phyloP scores from a whole-genome alignment of 2,329 filamentous ascomycete species.

The Aspergillus novofumigatus region DNA sequence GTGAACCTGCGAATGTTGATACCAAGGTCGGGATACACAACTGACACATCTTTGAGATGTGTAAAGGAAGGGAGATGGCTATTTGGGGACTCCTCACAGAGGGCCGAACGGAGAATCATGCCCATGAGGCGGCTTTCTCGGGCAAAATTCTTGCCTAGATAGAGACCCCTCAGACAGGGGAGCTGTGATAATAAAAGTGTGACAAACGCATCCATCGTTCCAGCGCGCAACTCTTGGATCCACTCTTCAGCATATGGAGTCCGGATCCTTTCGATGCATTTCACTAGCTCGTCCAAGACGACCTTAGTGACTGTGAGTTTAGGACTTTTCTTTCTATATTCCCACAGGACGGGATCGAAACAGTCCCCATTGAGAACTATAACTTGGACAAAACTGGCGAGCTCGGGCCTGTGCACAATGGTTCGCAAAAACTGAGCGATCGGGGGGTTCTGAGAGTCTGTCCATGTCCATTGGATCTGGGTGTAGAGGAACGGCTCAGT shows the following conservation, averaged over 20 bases:
- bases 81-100: slow-evolving; percentile 1
- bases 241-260: slow-evolving; percentile 1
- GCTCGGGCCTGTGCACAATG: slow-evolving; percentile 13
- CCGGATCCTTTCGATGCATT: background rate
- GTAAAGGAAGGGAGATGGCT: slow-evolving; percentile 6
- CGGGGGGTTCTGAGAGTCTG: slow-evolving; percentile 4
- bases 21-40: background rate
- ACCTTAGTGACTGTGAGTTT: slow-evolving; percentile 1
- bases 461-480: slow-evolving; percentile 14
- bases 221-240: slow-evolving; percentile 3
- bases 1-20: background rate
- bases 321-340: background rate
- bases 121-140: slow-evolving; percentile 8
- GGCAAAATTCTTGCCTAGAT: slow-evolving; percentile 8
- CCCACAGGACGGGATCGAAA: rapidly evolving
- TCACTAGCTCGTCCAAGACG: slow-evolving; percentile 3
- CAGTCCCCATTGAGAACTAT: slow-evolving; percentile 7
- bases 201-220: slow-evolving; percentile 2
- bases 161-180: slow-evolving; percentile 11
- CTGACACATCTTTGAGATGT: slow-evolving; percentile 2
- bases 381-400: slow-evolving; percentile 11
- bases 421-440: slow-evolving; percentile 15
- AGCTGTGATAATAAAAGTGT: slow-evolving; percentile 16
- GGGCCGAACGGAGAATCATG: slow-evolving; percentile 11
- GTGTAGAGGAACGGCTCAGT: slow-evolving; percentile 19